These are phyloP conservation scores for Raffaelea ambrosiae DNA, from an alignment of 2,329 filamentous ascomycete species.

Conservation along the genomic window DNA sequence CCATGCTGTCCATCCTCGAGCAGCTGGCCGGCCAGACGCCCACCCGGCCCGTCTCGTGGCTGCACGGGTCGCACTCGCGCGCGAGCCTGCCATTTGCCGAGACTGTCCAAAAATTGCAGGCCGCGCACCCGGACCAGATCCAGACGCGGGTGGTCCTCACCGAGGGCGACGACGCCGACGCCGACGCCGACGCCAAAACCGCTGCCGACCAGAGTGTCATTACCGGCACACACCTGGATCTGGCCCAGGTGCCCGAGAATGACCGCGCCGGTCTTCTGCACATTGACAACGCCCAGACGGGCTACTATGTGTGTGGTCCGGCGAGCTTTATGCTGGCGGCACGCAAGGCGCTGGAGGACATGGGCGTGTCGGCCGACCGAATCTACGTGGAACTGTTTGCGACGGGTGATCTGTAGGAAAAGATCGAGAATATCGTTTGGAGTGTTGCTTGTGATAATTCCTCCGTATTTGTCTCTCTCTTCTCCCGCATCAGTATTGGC, in stretches of 20 bases:
- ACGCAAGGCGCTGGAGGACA: constrained; percentile 39
- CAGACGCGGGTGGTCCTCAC: constrained; percentile 50
- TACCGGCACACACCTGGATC: constrained; percentile 48
- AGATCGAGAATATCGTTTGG: background rate
- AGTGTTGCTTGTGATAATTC: constrained; percentile 14
- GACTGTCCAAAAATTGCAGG: constrained; percentile 35
- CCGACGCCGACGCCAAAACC: constrained; percentile 22
- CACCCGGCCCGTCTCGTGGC: constrained; percentile 47
- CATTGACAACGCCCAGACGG: constrained; percentile 40
- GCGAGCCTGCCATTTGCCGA: constrained; percentile 45
- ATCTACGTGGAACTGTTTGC: constrained; percentile 62
- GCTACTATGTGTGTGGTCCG: constrained; percentile 69
- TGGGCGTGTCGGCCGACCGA: constrained; percentile 49
- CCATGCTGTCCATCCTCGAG: constrained; percentile 58
- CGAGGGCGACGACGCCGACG: constrained; percentile 15
- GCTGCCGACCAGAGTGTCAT: constrained; percentile 8
- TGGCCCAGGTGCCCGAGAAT: constrained; percentile 46
- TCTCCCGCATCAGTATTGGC: too few species aligned
- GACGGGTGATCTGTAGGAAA: constrained; percentile 35
- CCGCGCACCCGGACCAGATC: constrained; percentile 34
- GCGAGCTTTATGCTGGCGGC: constrained; percentile 59
- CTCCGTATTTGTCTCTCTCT: too few species aligned
- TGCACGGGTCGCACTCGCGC: constrained; percentile 49
- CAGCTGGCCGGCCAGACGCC: constrained; percentile 23
- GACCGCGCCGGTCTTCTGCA: constrained; percentile 45